Conservation (phyloP, 169 alveolate genomes). For the Plasmodium cynomolgi region DNA sequence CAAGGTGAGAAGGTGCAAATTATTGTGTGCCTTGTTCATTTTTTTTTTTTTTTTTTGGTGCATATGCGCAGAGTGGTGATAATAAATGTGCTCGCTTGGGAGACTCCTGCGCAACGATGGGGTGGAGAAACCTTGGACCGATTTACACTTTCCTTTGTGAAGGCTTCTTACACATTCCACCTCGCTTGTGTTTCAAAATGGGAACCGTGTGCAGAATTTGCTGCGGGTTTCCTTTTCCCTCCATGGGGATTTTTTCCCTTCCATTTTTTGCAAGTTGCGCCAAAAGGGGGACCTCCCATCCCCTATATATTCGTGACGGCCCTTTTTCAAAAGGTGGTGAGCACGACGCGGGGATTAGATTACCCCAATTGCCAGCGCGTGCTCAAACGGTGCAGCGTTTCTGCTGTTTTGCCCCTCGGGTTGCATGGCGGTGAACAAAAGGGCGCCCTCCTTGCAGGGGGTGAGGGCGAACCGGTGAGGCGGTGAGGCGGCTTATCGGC, state of each 20-base stretch:
- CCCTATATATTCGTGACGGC: neutral
- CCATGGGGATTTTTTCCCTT: neutral
- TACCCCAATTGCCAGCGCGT: neutral
- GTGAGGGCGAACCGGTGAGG: too few relatives aligned
- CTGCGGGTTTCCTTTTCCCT: neutral
- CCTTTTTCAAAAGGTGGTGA: neutral
- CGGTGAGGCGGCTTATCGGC: too few relatives aligned
- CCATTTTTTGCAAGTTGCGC: neutral
- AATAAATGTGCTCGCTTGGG: neutral
- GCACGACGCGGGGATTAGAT: neutral
- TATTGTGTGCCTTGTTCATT: neutral
- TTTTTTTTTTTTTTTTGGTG: neutral
- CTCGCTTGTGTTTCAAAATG: neutral
- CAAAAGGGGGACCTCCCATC: neutral
- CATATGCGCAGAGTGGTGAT: neutral
- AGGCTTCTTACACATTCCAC: neutral
- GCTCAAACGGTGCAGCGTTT: neutral
- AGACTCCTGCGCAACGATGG: neutral
- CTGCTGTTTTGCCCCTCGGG: neutral
- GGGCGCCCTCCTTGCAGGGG: neutral
- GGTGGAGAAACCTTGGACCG: neutral
- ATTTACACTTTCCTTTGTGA: neutral
- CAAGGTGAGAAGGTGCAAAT: neutral
- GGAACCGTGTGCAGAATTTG: neutral
- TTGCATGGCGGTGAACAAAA: neutral